Conservation (phyloP, 176 grass and related monocot genomes). For the Rhynchospora pubera region DNA sequence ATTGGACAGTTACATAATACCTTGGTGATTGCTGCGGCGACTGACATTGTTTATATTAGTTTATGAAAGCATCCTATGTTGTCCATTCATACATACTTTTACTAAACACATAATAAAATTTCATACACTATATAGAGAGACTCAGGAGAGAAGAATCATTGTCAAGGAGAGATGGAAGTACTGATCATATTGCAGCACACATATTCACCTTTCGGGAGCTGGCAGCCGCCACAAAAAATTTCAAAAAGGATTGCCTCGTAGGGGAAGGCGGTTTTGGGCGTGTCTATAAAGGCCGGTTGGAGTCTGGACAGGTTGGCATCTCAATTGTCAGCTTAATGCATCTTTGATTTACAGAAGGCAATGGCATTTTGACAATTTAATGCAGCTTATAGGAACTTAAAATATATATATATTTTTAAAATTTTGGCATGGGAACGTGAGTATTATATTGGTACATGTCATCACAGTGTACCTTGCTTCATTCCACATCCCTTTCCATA, state of each 20-base stretch:
- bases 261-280: conserved; percentile 42
- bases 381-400: neutral
- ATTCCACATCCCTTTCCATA: neutral
- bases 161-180: conserved; percentile 21
- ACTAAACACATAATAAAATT: neutral
- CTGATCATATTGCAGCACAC: conserved; percentile 35
- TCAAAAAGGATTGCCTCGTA: conserved; percentile 32
- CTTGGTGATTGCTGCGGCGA: neutral
- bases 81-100: neutral
- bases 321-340: neutral
- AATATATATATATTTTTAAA: neutral
- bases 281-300: conserved; percentile 37
- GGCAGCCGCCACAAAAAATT: conserved; percentile 30
- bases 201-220: conserved; percentile 36
- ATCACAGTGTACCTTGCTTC: neutral
- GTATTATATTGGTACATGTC: conserved; percentile 9
- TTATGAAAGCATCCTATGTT: neutral
- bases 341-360: conserved; percentile 9
- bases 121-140: neutral
- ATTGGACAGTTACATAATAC: neutral
- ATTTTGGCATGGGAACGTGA: neutral
- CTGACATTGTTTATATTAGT: neutral
- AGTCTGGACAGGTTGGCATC: conserved; percentile 26
- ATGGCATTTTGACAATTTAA: neutral
- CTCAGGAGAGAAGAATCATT: conserved; percentile 13